Evolutionary conservation across 108 stramenopile species (phyloP).

Genomic region (Pseudonitzschia multistriata): DNA sequence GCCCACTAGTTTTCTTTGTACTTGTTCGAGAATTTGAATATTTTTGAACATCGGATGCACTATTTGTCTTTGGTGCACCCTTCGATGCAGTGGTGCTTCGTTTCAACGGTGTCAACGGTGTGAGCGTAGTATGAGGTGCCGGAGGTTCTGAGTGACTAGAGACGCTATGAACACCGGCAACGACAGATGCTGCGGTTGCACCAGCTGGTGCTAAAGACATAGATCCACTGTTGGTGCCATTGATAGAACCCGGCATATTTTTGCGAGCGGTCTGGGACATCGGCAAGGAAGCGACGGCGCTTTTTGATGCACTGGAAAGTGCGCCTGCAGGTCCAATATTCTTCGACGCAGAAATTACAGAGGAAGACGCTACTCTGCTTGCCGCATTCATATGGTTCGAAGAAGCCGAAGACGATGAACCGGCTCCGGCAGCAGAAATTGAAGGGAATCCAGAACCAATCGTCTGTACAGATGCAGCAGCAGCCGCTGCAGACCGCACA

Average conservation of each 20-base stretch:
- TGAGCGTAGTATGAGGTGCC: conserved; percentile 69
- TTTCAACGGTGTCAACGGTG: conserved; percentile 78
- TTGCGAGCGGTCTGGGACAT: conserved; percentile 10
- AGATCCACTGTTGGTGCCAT: conserved; percentile 15
- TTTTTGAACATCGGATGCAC: conserved; percentile 26
- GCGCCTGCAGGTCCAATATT: neutral
- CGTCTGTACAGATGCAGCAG: conserved; percentile 16
- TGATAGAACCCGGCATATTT: neutral
- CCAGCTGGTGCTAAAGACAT: neutral
- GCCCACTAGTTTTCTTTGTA: conserved; percentile 37
- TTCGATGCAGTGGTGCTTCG: conserved; percentile 33
- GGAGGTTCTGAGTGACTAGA: conserved; percentile 23
- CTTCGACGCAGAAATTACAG: neutral
- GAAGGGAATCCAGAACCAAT: conserved; percentile 26
- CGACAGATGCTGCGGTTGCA: conserved; percentile 72
- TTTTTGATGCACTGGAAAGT: conserved; percentile 22
- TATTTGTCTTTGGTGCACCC: conserved; percentile 18
- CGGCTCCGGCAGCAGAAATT: conserved; percentile 20
- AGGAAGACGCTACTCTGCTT: neutral
- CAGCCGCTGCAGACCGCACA: conserved; percentile 26
- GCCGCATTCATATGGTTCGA: conserved; percentile 18
- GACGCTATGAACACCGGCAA: conserved; percentile 59
- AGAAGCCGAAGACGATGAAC: neutral
- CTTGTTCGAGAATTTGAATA: conserved; percentile 37
- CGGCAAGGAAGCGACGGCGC: conserved; percentile 9